A percentile compares a stretch with the other conserved stretches of the same genome.
phyloP scores from a whole-genome alignment of 1,284 basidiomycete species.

The Ustilago nuda region DNA sequence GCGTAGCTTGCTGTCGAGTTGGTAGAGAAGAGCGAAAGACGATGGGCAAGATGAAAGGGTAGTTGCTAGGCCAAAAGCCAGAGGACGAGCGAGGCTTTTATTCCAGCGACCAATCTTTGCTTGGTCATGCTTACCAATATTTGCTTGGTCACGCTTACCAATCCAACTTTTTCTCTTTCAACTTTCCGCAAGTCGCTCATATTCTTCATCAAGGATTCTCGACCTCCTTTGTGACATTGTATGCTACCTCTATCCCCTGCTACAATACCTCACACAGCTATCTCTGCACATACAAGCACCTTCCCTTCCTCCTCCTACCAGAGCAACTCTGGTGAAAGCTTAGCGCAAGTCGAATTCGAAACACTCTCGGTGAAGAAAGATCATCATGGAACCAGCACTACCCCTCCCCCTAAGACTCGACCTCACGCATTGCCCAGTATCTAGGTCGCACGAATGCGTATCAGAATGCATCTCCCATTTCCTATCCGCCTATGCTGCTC shows the following conservation, averaged over 20 bases:
- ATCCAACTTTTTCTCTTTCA: slow-evolving; percentile 9
- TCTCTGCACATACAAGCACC: no score
- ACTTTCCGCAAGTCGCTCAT: background rate
- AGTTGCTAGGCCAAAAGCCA: background rate
- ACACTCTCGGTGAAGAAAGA: background rate
- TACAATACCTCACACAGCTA: no score
- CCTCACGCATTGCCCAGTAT: slow-evolving; percentile 7
- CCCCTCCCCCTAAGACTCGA: slow-evolving; percentile 34
- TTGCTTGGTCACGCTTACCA: slow-evolving; percentile 7
- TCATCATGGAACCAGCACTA: slow-evolving; percentile 42
- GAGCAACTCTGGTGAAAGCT: no score
- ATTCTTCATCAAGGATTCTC: background rate
- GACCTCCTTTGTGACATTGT: background rate
- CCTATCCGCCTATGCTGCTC: slow-evolving; percentile 31
- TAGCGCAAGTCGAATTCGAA: no score
- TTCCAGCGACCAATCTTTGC: background rate
- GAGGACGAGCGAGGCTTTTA: background rate
- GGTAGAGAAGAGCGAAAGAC: no score
- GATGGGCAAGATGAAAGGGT: no score
- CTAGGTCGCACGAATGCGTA: slow-evolving; percentile 12
- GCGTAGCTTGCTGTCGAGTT: no score
- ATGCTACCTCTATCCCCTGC: background rate
- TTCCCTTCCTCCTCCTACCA: no score
- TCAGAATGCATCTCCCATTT: slow-evolving; percentile 27
- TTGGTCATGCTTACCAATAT: slow-evolving; percentile 30